Conservation (phyloP, 306 rosid species). For the Astragalus glycyphyllos region DNA sequence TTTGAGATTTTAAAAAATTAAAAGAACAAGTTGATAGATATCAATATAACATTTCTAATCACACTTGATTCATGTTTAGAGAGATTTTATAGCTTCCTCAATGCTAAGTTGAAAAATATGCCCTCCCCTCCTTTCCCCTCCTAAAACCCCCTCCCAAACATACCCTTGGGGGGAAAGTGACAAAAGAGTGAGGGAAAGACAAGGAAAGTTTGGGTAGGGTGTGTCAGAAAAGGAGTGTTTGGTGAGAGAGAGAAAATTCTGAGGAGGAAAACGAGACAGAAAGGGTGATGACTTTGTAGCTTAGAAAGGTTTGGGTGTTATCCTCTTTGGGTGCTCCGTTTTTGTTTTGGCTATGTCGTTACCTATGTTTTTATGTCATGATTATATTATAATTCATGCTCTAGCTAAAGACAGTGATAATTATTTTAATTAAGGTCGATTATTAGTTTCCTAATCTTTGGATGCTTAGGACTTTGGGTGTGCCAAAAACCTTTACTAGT, state of each 20-base stretch:
- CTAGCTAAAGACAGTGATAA: slow-evolving; percentile 9
- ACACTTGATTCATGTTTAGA: too few species aligned
- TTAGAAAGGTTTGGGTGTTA: slow-evolving; percentile 48
- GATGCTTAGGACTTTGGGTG: slow-evolving; percentile 39
- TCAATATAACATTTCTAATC: too few species aligned
- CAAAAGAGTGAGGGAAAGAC: slow-evolving; percentile 58
- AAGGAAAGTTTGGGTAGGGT: slow-evolving; percentile 49
- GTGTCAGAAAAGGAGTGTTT: slow-evolving; percentile 57
- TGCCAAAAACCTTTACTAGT: slow-evolving; percentile 31
- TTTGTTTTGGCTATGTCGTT: slow-evolving; percentile 47
- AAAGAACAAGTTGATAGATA: too few species aligned
- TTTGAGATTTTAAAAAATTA: too few species aligned
- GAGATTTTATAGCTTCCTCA: too few species aligned
- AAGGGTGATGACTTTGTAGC: slow-evolving; percentile 58
- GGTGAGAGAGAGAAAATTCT: slow-evolving; percentile 48
- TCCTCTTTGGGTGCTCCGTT: slow-evolving; percentile 57
- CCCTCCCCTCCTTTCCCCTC: too few species aligned
- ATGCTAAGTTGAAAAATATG: too few species aligned
- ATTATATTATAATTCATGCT: neutral
- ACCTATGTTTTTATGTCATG: slow-evolving; percentile 42
- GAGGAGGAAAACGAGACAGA: slow-evolving; percentile 39
- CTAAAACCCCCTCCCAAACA: too few species aligned
- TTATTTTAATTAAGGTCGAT: slow-evolving; percentile 22
- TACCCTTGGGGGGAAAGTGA: slow-evolving; percentile 58
- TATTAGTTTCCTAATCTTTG: slow-evolving; percentile 44